These are phyloP conservation scores for Astragalus glycyphyllos DNA, from an alignment of 306 rosid species.

Conservation along the genomic window DNA sequence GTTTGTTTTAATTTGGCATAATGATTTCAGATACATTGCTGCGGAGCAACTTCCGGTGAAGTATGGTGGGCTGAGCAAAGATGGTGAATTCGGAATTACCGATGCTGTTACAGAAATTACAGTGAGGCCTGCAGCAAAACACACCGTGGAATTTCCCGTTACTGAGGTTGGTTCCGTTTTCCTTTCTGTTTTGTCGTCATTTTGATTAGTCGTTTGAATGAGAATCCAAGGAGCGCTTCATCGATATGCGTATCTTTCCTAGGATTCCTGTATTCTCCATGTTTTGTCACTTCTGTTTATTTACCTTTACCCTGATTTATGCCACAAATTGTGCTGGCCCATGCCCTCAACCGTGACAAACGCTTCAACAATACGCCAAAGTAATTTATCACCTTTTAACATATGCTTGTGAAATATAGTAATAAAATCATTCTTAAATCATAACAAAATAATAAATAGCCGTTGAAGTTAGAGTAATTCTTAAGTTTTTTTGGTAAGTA, in stretches of 20 bases:
- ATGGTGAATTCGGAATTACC: constrained; percentile 60
- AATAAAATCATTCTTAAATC: too few species aligned
- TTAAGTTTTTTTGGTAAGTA: too few species aligned
- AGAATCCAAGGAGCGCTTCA: constrained; percentile 38
- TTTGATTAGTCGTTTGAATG: constrained; percentile 11
- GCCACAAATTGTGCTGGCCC: constrained; percentile 11
- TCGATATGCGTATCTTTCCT: constrained; percentile 35
- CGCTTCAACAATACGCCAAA: constrained; percentile 10
- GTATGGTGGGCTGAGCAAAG: constrained; percentile 79
- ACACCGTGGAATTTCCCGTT: constrained; percentile 64
- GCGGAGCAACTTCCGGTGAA: constrained; percentile 73
- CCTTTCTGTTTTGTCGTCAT: constrained; percentile 23
- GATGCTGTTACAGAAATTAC: constrained; percentile 67
- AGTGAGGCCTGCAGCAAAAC: constrained; percentile 65
- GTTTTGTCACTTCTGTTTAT: constrained; percentile 20
- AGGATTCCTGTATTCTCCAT: constrained; percentile 46
- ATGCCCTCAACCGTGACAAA: not conserved
- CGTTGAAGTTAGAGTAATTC: too few species aligned
- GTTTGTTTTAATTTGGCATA: not conserved
- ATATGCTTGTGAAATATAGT: too few species aligned
- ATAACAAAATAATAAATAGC: too few species aligned
- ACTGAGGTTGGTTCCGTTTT: constrained; percentile 58
- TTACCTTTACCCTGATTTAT: constrained; percentile 20
- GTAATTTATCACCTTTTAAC: too few species aligned
- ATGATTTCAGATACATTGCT: constrained; percentile 59